Evolutionary conservation across 306 rosid species (phyloP), one percentile per base, ranked within the genome.

Genomic region (Neltuma alba): DNA sequence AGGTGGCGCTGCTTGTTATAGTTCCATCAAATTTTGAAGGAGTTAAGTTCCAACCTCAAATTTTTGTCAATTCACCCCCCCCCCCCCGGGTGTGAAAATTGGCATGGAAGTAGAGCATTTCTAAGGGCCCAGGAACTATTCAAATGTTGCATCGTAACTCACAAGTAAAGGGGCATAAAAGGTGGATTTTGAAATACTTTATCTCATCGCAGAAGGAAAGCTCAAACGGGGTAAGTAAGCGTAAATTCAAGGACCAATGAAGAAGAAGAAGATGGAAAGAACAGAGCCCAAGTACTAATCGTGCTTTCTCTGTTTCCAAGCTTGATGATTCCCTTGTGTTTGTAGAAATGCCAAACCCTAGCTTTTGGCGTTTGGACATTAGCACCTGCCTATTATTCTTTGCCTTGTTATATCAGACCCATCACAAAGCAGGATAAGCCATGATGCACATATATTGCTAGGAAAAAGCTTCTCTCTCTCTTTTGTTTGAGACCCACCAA

Each of bases 291-390:
- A 74, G 75, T 48, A 74, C 83, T 40, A 54, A 3, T 6, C 40
- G 25, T 42, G 74, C 41, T 37, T 52, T 72, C 63, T 40, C 20
- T 47, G n/a, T 50, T 79, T 61, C 66, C 30, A 52, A 63, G 58
- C 76, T 75, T 75, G 48, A 80, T 70, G 81, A 84, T 80, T 84
- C 84, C 79, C 34, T 84, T 84, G 42, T 75, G 84, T 80, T 70
- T 84, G 84, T 65, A 75, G 80, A 76, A 80, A 67, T 80, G 81
- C 84, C 87, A 84, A 84, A 80, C 79, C 33, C 58, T 63, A 71
- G 76, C 87, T 84, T 84, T 84, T 76, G 67, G 72, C 58, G 33
- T 76, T 80, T 80, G 89, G 87, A 70, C 60, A 73, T 54, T 77
- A 80, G 76, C 87, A 60, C 67, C 11, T 25, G 27, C 82, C 36